Evolutionary conservation across 2,329 filamentous ascomycete species (phyloP), one percentile per base, ranked within the genome.

Genomic region (Graphiopsis chlorocephala): DNA sequence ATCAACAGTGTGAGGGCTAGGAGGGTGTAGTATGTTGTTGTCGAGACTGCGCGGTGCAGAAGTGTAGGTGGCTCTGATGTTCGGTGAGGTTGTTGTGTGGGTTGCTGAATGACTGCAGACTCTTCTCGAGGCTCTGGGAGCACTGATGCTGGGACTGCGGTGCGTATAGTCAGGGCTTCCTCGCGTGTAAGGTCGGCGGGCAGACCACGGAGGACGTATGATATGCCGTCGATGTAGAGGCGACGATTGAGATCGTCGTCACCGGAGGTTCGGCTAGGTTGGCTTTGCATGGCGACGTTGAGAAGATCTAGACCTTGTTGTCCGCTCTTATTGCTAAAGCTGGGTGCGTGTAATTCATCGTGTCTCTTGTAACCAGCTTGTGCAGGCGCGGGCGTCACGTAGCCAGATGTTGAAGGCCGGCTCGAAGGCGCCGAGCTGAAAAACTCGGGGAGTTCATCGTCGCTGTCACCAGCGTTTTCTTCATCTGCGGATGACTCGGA

Each of bases 191-290:
- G 81, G 58, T 88, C 79, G 1, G 75, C 66, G 0, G 88, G 88
- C 0, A 90, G 80, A 8, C 84, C 88, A 66, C 83, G 83, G n/a
- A 90, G 80, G 26, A 90, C 79, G 73, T 89, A 89, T 2, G 84
- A 83, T 4, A 89, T 76, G 65, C 86, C 84, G 69, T 90, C 85
- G 57, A 90, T 76, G 74, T 89, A 90, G 11, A 88, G 81, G 67
- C 86, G 85, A 15, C 59, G 45, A 23, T 52, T 53, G 59, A 42
- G 47, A 10, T 31, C 31, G 31, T 61, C 59, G 31, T 38, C 48
- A 2, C 29, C 20, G 28, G 42, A 4, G n/a, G 15, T 17, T 8
- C 38, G 38, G 23, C 26, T 31, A 14, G 31, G 15, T 17, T 45
- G 7, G 55, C 55, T 45, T 7, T 29, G 45, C 47, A 61, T 35